Evolutionary conservation across 805 yeast species (phyloP), one percentile per base, ranked within the genome.

Genomic region (Wickerhamomyces queroliae): DNA sequence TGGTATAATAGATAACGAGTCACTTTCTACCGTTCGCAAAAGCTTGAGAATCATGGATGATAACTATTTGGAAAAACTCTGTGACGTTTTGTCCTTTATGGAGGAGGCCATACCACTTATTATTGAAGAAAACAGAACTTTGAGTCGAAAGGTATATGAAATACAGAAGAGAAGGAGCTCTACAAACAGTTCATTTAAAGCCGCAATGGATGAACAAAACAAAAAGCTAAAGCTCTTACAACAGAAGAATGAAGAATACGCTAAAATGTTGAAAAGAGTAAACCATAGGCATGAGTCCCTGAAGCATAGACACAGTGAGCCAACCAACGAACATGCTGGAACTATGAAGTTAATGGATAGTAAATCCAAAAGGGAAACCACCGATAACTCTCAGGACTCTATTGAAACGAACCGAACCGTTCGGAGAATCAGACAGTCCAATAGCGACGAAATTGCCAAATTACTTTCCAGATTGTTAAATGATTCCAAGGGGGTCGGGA

Each of bases 101-200:
- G 44, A 45, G 27, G 52, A 49, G n/a, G 50, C 47, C 11, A 39
- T 49, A 3, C 22, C 39, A 3, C 36, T 50, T 28, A 36, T 47
- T 13, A 31, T 42, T 13, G 41, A 42, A 25, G 51, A 47, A 13
- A 42, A 45, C 23, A 42, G 44, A 44, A 17, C 43, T 2, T 27
- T 48, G 8, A 37, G 28, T 21, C 43, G 33, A 30, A 36, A 45
- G 12, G 15, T 47, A 2, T 17, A 36, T 5, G 40, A 42, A 2
- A 19, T 37, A 3, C 44, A 45, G 18, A 47, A 36, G 24, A 39
- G 28, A 2, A n/a, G n/a, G n/a, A 24, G 35, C 4, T 11, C 42
- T 4, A 27, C 48, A n/a, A 29, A 34, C 23, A 24, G 39, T 3
- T 29, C 45, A 2, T 18, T 40, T 3, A 21, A 20, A 15, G 36